Evolutionary conservation across 1,284 basidiomycete genomes (phyloP).

Genomic region (Puccinia triticina): DNA sequence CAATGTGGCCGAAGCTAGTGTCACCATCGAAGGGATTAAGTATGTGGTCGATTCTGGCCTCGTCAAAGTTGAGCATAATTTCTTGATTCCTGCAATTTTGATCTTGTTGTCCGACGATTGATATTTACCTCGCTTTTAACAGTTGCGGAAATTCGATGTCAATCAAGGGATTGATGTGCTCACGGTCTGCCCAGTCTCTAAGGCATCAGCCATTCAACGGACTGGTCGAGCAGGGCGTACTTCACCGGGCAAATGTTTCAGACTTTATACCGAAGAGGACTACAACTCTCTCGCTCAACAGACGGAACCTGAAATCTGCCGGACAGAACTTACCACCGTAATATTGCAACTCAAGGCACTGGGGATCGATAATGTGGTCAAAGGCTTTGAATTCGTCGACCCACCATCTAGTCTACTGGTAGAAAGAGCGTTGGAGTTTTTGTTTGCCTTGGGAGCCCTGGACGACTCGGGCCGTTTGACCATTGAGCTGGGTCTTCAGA

Average conservation of each 20-base stretch:
- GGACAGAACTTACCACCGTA: constrained; percentile 82
- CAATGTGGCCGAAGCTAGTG: constrained; percentile 95
- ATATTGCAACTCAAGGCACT: constrained; percentile 90
- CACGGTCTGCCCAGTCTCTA: constrained; percentile 59
- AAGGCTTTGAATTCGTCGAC: constrained; percentile 85
- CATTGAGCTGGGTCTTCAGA: constrained; percentile 63
- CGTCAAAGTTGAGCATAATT: constrained; percentile 72
- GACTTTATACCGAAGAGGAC: constrained; percentile 76
- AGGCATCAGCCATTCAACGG: constrained; percentile 61
- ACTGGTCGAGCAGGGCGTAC: constrained; percentile 62
- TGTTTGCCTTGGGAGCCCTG: constrained; percentile 63
- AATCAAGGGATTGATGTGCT: constrained; percentile 60
- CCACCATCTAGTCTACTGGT: constrained; percentile 84
- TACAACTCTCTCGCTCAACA: constrained; percentile 68
- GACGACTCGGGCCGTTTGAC: constrained; percentile 65
- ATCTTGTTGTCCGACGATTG: neutral
- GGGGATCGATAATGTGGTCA: constrained; percentile 84
- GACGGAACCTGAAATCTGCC: constrained; percentile 84
- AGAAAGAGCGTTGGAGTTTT: constrained; percentile 74
- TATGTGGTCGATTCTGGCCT: constrained; percentile 95
- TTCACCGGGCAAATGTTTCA: constrained; percentile 83
- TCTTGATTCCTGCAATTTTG: neutral
- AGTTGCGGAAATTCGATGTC: constrained; percentile 59
- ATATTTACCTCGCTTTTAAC: neutral
- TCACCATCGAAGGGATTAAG: constrained; percentile 92